Evolutionary conservation across 345 rosid species (phyloP), one percentile per base, ranked within the genome.

Genomic region (Aethionema arabicum): DNA sequence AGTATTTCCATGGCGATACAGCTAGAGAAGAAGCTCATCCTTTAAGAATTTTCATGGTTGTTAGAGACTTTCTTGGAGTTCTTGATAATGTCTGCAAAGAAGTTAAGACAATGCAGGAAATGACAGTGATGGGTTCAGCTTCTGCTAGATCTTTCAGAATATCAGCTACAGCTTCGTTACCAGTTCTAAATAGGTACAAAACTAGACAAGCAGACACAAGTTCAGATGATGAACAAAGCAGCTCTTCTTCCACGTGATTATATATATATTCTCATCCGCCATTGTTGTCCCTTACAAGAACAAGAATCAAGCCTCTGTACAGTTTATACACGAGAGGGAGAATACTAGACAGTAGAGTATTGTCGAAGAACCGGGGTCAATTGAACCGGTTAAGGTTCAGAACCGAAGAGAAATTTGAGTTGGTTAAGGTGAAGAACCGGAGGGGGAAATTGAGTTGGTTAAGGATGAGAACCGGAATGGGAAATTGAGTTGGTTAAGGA

Each of bases 71-170:
- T 70, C 83, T 89, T 4, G 80, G 76, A 6, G 64, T 80, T 60
- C 66, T 93, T 68, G 99, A 93, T 70, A 85, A 83, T 61, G 99
- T 93, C 27, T 93, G 99, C 78, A 93, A 89, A 70, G 99, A 93
- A 70, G 99, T 93, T 11, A 85, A 95, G 56, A 78, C 63, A 29
- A 78, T 89, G 86, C 98, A 89, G 63, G 99, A 90, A 31, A 83
- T 76, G 74, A 85, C 79, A 38, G 48, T 81, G 77, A 74, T 85
- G 72, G 96, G 96, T 44, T 66, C 95, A 11, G 88, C 97, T 44
- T 66, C 95, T 35, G 90, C 97, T 2, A 82, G 90, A 76, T 93
- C 99, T 13, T 93, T 93, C 63, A 80, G 95, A 32, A 85, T 90
- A 61, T 80, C 95, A 47, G 72, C 91, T 4, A 76, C 79, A 4